Percentiles rank a stretch among this genome's conserved stretches.
Evolutionary conservation across 257 asterid species (phyloP).

Genomic region (Orobanche coerulescens): DNA sequence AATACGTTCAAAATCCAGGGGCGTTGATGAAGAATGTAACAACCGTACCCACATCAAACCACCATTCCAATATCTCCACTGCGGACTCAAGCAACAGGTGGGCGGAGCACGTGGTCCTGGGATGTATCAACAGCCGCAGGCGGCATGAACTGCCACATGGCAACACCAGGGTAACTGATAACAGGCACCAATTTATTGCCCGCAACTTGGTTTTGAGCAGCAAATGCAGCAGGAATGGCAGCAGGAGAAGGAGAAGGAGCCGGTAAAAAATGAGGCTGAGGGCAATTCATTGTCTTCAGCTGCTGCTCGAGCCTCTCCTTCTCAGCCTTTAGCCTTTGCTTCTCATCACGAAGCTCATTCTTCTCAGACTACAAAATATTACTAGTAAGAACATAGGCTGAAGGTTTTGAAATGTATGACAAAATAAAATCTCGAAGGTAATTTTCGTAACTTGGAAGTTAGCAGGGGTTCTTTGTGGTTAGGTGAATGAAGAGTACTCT

Average conservation of each 20-base stretch:
- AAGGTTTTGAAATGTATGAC: too few relatives aligned
- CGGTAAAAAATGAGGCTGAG: background rate
- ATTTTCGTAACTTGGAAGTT: background rate
- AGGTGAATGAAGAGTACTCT: background rate
- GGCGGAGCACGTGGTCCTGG: background rate
- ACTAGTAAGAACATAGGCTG: too few relatives aligned
- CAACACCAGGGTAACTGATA: background rate
- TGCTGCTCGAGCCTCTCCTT: background rate
- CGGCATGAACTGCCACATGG: background rate
- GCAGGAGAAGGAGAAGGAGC: background rate
- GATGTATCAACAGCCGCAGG: constrained; percentile 2
- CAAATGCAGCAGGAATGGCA: background rate
- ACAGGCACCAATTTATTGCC: background rate
- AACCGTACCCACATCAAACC: background rate
- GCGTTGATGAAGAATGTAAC: background rate
- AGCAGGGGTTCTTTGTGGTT: too few relatives aligned
- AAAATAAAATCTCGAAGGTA: too few relatives aligned
- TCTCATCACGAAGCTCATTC: background rate
- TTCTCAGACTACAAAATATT: background rate
- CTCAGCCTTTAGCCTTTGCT: background rate
- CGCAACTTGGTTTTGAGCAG: background rate
- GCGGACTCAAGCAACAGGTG: background rate
- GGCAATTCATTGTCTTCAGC: background rate
- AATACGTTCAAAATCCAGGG: background rate
- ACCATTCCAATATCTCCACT: background rate